A percentile compares a stretch with the other conserved stretches of the same genome.
Evolutionary conservation across 1,284 basidiomycete species (phyloP).

Genomic region (Caloboletus firmus): DNA sequence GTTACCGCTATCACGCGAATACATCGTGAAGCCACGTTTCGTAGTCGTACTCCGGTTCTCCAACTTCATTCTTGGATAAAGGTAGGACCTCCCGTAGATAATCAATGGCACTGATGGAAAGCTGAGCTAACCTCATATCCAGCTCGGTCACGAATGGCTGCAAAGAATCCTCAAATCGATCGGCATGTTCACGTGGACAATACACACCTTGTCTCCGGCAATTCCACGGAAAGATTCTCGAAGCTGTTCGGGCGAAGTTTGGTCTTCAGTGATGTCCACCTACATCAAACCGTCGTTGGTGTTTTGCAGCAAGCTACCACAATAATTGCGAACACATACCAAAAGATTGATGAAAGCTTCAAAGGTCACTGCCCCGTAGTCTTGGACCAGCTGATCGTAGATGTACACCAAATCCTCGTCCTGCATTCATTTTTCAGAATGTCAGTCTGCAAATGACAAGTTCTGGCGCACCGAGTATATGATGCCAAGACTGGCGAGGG

Average conservation of each 20-base stretch:
- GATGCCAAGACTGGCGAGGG: slow-evolving; percentile 91
- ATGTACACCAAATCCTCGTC: slow-evolving; percentile 89
- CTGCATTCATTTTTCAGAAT: slow-evolving; percentile 35
- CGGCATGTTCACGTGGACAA: not conserved
- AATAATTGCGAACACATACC: slow-evolving; percentile 44
- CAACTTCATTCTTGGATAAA: slow-evolving; percentile 46
- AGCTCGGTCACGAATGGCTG: slow-evolving; percentile 93
- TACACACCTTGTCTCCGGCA: slow-evolving; percentile 81
- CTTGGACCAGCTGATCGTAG: slow-evolving; percentile 78
- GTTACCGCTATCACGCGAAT: slow-evolving; percentile 47
- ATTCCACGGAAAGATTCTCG: slow-evolving; percentile 93
- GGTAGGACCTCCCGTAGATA: slow-evolving; percentile 84
- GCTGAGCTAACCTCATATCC: slow-evolving; percentile 84
- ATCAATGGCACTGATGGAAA: slow-evolving; percentile 77
- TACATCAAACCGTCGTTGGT: slow-evolving; percentile 32
- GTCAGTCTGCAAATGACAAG: not conserved
- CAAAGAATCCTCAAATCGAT: slow-evolving; percentile 15
- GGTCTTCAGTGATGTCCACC: slow-evolving; percentile 96
- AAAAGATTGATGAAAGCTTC: slow-evolving; percentile 95
- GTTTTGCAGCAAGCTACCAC: slow-evolving; percentile 1
- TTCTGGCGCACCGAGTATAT: slow-evolving; percentile 76
- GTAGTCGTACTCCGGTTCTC: slow-evolving; percentile 74
- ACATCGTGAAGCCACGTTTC: slow-evolving; percentile 77
- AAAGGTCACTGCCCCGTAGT: slow-evolving; percentile 89
- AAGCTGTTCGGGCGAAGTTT: slow-evolving; percentile 89